Evolutionary conservation across 805 yeast species (phyloP), one percentile per base, ranked within the genome.

Genomic region (Kodamaea nitidulidarum): DNA sequence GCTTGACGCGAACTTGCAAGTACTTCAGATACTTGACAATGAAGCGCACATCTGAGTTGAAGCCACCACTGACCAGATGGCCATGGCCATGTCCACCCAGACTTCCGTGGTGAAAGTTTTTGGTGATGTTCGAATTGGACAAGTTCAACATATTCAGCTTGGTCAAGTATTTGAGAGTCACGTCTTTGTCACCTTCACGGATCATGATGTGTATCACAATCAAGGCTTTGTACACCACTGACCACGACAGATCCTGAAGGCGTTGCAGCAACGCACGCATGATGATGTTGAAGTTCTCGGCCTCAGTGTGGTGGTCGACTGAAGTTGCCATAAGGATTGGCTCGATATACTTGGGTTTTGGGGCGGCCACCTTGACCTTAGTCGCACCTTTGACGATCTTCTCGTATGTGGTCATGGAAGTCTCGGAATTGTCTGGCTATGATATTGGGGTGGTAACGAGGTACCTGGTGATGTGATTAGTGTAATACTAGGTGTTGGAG

Each of bases 261-360:
- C 96, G 67, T 12, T 58, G 52, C 22, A 70, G 70, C 40, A 91
- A 64, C 1, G 85, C 70, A 36, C 72, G 68, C 79, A 90, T 80
- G 26, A 90, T 81, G 15, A 80, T 76, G 42, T 70, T 69, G 52
- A 91, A 80, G 48, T 85, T 75, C 14, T 75, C 80, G 7, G 58
- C 39, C 21, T 60, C 61, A 1, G 58, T 50, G 3, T 55, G 48
- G 43, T 66, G 72, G 22, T 75, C 74, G 36, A 71, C 69, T 36
- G 74, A 71, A 2, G 88, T 83, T 20, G 84, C 71, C 71, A 80
- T 73, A 22, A 93, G 70, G 38, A 93, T 87, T 1, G 98, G 98
- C 65, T 91, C 98, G 38, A 93, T 80, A 58, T 93, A 93, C 60
- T 93, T 93, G 27, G 95, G 84, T 63, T 93, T 93, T 5, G 98